These are phyloP conservation scores for Pseudogymnoascus sp. DNA, from an alignment of 2,329 filamentous ascomycete genomes.

Conservation along the genomic window DNA sequence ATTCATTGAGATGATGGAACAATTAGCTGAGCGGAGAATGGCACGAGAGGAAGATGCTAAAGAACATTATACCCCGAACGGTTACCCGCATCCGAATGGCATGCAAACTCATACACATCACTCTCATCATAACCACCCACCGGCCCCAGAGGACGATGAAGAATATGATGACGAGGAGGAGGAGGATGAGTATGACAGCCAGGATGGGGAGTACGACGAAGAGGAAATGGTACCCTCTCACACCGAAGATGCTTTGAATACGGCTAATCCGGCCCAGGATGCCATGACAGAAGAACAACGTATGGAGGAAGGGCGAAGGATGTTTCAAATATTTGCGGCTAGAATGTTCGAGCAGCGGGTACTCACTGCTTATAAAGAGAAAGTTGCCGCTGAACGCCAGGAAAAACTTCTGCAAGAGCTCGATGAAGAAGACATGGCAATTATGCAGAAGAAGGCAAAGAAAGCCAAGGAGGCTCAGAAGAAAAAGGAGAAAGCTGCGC, in stretches of 20 bases:
- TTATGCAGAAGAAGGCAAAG: constrained; percentile 77
- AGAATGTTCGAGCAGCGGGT: constrained; percentile 99
- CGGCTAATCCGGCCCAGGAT: constrained; percentile 53
- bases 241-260: constrained; percentile 13
- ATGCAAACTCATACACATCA: constrained; percentile 37
- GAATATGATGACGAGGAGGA: constrained; percentile 60
- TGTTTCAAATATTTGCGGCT: constrained; percentile 99
- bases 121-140: constrained; percentile 44
- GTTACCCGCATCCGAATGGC: constrained; percentile 48
- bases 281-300: constrained; percentile 96
- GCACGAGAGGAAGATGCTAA: constrained; percentile 87
- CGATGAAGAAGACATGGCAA: constrained; percentile 70
- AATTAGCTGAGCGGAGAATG: constrained; percentile 94
- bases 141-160: constrained; percentile 64
- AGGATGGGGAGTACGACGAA: constrained; percentile 63
- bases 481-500: constrained; percentile 85
- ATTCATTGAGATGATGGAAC: constrained; percentile 99
- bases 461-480: constrained; percentile 91
- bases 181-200: constrained; percentile 53
- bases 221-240: constrained; percentile 54
- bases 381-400: constrained; percentile 88
- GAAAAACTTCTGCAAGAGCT: constrained; percentile 84
- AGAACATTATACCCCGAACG: constrained; percentile 49
- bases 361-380: constrained; percentile 93
- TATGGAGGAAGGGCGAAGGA: constrained; percentile 95